Conservation (phyloP, 306 rosid genomes). For the Dryas drummondii region DNA sequence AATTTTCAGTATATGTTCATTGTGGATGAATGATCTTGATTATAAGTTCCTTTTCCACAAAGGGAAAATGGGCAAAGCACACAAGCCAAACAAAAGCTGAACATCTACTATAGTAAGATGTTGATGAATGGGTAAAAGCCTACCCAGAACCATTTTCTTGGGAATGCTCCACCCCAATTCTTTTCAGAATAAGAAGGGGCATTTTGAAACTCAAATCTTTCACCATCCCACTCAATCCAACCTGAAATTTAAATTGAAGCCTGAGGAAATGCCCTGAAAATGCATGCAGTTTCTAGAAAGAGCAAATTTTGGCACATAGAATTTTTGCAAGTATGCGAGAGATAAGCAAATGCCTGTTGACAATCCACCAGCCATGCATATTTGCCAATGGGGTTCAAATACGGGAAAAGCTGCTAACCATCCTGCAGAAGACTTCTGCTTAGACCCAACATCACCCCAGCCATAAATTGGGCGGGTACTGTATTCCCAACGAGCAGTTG, state of each 20-base stretch:
- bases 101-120: constrained; percentile 18
- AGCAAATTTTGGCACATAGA: constrained; percentile 3
- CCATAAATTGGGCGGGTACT: constrained; percentile 86
- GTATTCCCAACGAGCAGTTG: constrained; percentile 89
- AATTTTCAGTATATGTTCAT: constrained; percentile 1
- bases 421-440: constrained; percentile 93
- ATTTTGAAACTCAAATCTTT: constrained; percentile 81
- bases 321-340: constrained; percentile 13
- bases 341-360: constrained; percentile 70
- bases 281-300: constrained; percentile 7
- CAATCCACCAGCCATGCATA: constrained; percentile 90
- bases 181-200: constrained; percentile 95
- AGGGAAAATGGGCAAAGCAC: constrained; percentile 5
- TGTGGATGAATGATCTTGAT: background rate
- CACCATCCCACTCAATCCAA: constrained; percentile 99
- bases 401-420: constrained; percentile 99
- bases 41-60: background rate
- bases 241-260: constrained; percentile 65
- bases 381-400: constrained; percentile 98
- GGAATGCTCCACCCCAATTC: constrained; percentile 98
- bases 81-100: background rate
- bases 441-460: constrained; percentile 88
- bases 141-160: constrained; percentile 99
- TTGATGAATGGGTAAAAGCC: constrained; percentile 29
- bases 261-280: constrained; percentile 28